Base-by-base conservation (phyloP, 768 basidiomycete genomes). In the Phanerochaete carnosa region DNA sequence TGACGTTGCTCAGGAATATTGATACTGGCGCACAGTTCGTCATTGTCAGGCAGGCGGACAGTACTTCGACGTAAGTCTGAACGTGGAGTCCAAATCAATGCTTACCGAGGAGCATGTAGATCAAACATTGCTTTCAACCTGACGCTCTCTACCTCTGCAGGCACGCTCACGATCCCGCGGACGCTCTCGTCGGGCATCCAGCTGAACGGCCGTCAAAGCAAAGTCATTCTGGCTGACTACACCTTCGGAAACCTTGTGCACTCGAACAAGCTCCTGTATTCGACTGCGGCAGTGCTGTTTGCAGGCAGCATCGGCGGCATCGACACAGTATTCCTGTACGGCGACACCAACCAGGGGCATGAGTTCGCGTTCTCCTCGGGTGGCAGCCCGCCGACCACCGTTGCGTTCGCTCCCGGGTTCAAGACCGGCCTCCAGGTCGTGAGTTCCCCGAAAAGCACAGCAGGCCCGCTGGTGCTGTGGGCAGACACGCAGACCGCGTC, bases 211-310 rank as follows among this genome's bases (percentile, higher is more conserved):
- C 80, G 91, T 22, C 83, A 92, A 70, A 89, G 87, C 46, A 92
- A 90, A 68, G 76, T 92, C 26, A 74, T 93, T 30, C 77, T 89
- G 15, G 85, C 88, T 0, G 84, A 90, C 70, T 90, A 90, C 68
- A 74, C 80, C 9, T 92, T 90, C 67, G 92, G 92, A 23, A 76
- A 75, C 15, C 85, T 86, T 9, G 77, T 74, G 58, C 76, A 75
- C 19, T 85, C 85, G 8, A 77, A 74, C 59, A 62, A 62, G 58
- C 67, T 89, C 1, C 71, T 81, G 2, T 93, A 90, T 71, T 86
- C 90, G 5, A 92, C 91, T 1, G 88, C 90, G 0, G 80, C 83
- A 59, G 77, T 94, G 29, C 80, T 92, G 66, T 91, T 83, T 65
- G 84, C 89, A 0, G 69, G 87, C 69, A 47, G 76, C 75, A 75